Evolutionary conservation across 768 basidiomycete genomes (phyloP), one percentile per base, ranked within the genome.

Genomic region (Panus rudis): DNA sequence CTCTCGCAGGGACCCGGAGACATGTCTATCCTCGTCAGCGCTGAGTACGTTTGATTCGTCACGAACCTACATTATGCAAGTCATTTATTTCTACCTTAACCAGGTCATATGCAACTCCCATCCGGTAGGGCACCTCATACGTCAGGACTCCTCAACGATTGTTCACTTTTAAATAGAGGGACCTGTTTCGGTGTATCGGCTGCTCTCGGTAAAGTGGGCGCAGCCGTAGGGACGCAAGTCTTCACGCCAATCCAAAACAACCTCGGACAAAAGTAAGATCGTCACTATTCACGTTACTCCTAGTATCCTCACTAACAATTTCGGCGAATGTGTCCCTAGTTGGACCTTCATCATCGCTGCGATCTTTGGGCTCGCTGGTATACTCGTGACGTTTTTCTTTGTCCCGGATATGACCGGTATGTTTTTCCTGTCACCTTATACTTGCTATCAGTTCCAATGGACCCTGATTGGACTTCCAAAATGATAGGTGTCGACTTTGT

Each of bases 341-440:
- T 80, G 77, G 78, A 81, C 77, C 4, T 81, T 81, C 50, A 81
- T 81, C 50, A 72, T 81, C 52, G 75, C 72, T 46, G 82, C 81
- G n/a, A 76, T 80, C 44, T 81, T 78, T 48, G 81, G 82, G 23
- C 63, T 78, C 26, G 60, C 66, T 7, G 83, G 82, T 17, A 74
- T 84, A 39, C 38, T 81, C 17, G 69, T 83, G 42, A 79, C 83
- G 3, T 84, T 76, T 53, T 76, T 82, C 60, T 81, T 78, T 57
- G 71, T 82, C 3, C 78, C 80, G 21, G 78, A 81, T 52, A 76
- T 77, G 72, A 81, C 79, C 17, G 76, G 43, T 41, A 35, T n/a
- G n/a, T n/a, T n/a, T n/a, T n/a, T n/a, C n/a, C 23, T 19, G 12
- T 7, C 20, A n/a, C n/a, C n/a, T n/a, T n/a, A n/a, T n/a, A n/a